phyloP scores from a whole-genome alignment of 23 red algal genomes.

The Gracilaria vermiculophylla region DNA sequence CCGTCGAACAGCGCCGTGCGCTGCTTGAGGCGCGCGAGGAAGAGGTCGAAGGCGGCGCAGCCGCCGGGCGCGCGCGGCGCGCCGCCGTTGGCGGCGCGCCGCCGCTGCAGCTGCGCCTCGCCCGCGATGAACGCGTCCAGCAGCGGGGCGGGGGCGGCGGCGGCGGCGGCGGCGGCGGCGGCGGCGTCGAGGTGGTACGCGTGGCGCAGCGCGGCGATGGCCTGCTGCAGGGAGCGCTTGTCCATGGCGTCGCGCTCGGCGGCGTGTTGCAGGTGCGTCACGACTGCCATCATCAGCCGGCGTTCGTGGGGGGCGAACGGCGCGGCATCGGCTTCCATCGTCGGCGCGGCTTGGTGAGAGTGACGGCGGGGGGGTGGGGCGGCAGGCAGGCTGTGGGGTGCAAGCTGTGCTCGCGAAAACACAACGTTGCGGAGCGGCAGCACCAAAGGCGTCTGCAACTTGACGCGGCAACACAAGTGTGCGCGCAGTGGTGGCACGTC shows the following conservation, averaged over 20 bases:
- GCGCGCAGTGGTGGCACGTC: too few species aligned
- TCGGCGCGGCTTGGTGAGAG: background rate
- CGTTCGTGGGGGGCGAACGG: too few species aligned
- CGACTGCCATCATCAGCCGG: constrained; percentile 45
- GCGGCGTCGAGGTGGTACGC: constrained; percentile 41
- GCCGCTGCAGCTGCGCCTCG: background rate
- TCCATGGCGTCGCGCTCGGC: background rate
- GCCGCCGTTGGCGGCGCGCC: too few species aligned
- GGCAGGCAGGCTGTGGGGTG: too few species aligned
- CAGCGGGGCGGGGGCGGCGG: constrained; percentile 3
- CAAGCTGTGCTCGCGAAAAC: too few species aligned
- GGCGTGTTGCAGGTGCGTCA: constrained; percentile 29
- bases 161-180: background rate
- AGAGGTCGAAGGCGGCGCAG: constrained; percentile 53
- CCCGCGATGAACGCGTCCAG: constrained; percentile 42
- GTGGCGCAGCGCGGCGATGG: constrained; percentile 23
- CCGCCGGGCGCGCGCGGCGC: background rate
- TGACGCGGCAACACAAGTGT: too few species aligned
- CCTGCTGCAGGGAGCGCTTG: background rate
- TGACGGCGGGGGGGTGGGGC: too few species aligned
- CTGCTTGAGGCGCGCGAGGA: constrained; percentile 57
- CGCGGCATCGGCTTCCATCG: too few species aligned
- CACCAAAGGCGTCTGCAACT: too few species aligned
- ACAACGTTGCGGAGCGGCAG: too few species aligned
- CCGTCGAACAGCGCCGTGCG: constrained; percentile 75